Evolutionary conservation across 1,284 basidiomycete species (phyloP).

Genomic region (Golubevia sp.): DNA sequence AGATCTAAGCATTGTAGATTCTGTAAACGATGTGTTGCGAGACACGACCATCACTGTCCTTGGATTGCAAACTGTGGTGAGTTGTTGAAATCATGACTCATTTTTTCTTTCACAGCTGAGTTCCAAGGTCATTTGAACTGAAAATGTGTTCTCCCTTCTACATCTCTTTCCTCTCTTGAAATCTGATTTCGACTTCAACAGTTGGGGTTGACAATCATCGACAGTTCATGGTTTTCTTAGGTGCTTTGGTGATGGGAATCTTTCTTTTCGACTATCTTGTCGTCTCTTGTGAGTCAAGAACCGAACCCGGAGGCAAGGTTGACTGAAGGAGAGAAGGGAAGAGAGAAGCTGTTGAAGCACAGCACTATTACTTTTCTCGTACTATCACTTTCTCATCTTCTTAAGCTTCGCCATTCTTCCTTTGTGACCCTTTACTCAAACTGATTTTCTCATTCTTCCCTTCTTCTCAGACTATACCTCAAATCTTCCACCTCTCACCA

Average conservation of each 20-base stretch:
- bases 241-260: conserved; percentile 80
- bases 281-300: conserved; percentile 71
- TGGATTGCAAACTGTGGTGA: conserved; percentile 99
- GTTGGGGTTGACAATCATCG: conserved; percentile 95
- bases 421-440: neutral
- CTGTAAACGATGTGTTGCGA: conserved; percentile 84
- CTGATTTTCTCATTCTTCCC: conserved; percentile 1
- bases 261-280: conserved; percentile 79
- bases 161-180: neutral
- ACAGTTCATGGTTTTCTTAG: conserved; percentile 88
- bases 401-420: neutral
- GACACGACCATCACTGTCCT: conserved; percentile 75
- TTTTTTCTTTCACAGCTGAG: neutral
- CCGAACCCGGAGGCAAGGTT: neutral
- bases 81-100: conserved; percentile 62
- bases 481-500: conserved; percentile 20
- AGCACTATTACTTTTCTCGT: too few species aligned
- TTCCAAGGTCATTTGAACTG: conserved; percentile 7
- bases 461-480: conserved; percentile 7
- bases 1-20: conserved; percentile 93
- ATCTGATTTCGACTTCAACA: conserved; percentile 60
- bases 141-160: neutral
- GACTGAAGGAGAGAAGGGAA: too few species aligned
- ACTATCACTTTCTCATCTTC: neutral
- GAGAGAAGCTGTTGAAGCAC: too few species aligned